Evolutionary conservation across 805 yeast genomes (phyloP).

Genomic region (Debaryomyces prosopidis): DNA sequence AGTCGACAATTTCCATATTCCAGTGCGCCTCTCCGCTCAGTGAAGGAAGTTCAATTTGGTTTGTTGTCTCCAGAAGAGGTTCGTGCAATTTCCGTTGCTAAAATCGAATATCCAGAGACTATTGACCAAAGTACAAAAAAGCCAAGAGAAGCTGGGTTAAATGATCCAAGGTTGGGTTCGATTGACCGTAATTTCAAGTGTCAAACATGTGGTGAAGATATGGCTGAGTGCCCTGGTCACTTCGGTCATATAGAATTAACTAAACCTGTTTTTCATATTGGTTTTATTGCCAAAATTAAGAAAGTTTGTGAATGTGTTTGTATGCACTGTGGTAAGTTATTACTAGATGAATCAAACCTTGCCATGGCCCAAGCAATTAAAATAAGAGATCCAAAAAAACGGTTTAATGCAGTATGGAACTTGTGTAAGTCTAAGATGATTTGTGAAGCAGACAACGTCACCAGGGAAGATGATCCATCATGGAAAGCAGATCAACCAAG

Average conservation of each 20-base stretch:
- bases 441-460: constrained; percentile 85
- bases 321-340: constrained; percentile 96
- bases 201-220: constrained; percentile 98
- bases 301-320: constrained; percentile 96
- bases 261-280: constrained; percentile 97
- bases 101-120: constrained; percentile 98
- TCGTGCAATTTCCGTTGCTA: constrained; percentile 96
- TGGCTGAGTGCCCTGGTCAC: constrained; percentile 99
- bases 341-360: constrained; percentile 80
- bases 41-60: constrained; percentile 98
- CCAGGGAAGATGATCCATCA: constrained; percentile 51
- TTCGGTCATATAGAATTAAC: constrained; percentile 98
- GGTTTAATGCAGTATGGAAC: constrained; percentile 97
- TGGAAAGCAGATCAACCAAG: constrained; percentile 37
- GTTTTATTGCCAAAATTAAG: constrained; percentile 91
- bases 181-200: constrained; percentile 97
- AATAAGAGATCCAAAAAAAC: constrained; percentile 90
- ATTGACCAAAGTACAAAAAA: constrained; percentile 96
- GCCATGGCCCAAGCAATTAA: constrained; percentile 85
- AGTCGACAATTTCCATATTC: constrained; percentile 79
- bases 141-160: constrained; percentile 95
- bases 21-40: constrained; percentile 96
- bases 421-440: constrained; percentile 89
- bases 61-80: constrained; percentile 94
- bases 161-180: constrained; percentile 96